These are phyloP conservation scores for Phaeotremella fagi DNA, from an alignment of 768 basidiomycete genomes.

Conservation along the genomic window DNA sequence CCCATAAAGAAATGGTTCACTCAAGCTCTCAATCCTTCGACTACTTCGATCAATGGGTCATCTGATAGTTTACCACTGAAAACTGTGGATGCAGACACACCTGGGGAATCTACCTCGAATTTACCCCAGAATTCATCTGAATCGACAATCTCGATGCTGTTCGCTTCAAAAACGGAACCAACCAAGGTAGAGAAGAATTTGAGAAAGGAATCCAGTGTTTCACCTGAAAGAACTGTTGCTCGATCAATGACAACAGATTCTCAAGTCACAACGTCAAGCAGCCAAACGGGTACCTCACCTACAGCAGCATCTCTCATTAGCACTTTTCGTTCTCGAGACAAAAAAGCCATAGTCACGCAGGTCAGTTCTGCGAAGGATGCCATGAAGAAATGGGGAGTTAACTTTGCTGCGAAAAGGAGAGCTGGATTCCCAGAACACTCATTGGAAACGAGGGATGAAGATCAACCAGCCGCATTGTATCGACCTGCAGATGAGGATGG, in stretches of 20 bases:
- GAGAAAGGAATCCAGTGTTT: not conserved
- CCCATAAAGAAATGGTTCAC: constrained; percentile 25
- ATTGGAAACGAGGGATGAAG: constrained; percentile 3
- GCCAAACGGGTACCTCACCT: not conserved
- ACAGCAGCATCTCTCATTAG: constrained; percentile 63
- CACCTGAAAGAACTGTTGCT: not conserved
- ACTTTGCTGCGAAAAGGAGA: constrained; percentile 57
- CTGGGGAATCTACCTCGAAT: not conserved
- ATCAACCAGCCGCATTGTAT: constrained; percentile 22
- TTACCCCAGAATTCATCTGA: not conserved
- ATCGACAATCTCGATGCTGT: not conserved
- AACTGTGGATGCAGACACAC: not conserved
- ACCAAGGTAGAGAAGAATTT: not conserved
- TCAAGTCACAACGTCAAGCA: not conserved
- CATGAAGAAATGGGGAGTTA: constrained; percentile 87
- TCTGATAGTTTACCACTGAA: not conserved
- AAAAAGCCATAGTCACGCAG: constrained; percentile 75
- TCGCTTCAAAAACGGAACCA: not conserved
- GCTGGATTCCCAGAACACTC: constrained; percentile 4
- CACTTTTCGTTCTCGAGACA: constrained; percentile 70
- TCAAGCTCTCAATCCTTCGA: not conserved
- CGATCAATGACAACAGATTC: not conserved
- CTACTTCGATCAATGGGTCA: not conserved
- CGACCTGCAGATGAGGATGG: constrained; percentile 30
- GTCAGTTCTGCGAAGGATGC: constrained; percentile 66